These are phyloP conservation scores for Santalum album DNA, from an alignment of 164 flowering plant species.

Conservation along the genomic window DNA sequence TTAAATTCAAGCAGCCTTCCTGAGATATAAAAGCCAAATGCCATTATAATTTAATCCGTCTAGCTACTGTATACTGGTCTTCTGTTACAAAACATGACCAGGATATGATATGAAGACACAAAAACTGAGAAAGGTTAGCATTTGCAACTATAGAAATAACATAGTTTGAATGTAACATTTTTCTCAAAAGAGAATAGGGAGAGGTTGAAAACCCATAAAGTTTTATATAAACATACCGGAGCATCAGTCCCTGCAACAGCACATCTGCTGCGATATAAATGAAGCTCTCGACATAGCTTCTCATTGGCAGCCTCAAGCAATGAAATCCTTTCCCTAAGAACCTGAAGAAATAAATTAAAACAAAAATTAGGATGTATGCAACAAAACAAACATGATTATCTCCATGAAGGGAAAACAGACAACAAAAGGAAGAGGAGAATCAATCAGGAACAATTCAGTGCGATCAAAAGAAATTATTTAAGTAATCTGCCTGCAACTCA, in stretches of 20 bases:
- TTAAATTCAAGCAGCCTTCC: background rate
- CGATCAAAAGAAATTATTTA: background rate
- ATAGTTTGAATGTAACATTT: background rate
- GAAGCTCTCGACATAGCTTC: background rate
- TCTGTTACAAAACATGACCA: background rate
- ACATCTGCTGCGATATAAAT: background rate
- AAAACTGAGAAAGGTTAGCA: background rate
- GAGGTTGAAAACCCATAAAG: no score
- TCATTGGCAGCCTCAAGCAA: background rate
- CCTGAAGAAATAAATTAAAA: background rate
- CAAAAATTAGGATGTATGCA: no score
- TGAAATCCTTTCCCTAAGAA: background rate
- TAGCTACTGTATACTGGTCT: background rate
- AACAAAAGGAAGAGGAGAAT: no score
- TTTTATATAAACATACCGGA: background rate
- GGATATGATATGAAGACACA: background rate
- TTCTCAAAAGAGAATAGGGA: no score
- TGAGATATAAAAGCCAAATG: background rate
- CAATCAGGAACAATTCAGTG: no score
- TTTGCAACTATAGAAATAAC: background rate
- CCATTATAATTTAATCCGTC: background rate
- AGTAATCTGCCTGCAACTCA: conserved; percentile 63
- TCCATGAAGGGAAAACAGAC: no score
- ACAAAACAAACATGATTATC: no score
- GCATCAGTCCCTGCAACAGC: background rate